Percentiles rank a stretch among this genome's conserved stretches.
Evolutionary conservation across 228 moss, liverwort and hornwort genomes (phyloP).

Genomic region (Sphagnum fallax): DNA sequence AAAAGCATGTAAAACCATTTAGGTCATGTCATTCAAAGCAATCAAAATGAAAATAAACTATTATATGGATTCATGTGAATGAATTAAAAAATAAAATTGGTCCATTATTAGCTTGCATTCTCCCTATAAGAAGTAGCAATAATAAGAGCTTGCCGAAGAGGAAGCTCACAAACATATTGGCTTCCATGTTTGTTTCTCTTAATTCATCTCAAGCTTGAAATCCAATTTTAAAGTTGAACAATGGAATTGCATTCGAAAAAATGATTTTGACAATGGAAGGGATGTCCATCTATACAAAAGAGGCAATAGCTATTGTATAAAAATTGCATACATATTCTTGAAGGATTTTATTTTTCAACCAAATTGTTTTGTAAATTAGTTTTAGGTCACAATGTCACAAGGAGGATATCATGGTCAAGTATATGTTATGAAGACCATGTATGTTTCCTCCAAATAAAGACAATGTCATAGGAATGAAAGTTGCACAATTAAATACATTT

Average conservation of each 20-base stretch:
- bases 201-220: too few species aligned
- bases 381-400: not conserved
- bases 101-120: not conserved
- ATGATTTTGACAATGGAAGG: not conserved
- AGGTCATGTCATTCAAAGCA: too few species aligned
- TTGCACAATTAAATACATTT: too few species aligned
- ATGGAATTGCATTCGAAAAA: not conserved
- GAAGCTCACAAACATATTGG: conserved; percentile 65
- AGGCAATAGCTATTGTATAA: not conserved
- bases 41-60: too few species aligned
- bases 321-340: conserved; percentile 1
- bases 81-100: too few species aligned
- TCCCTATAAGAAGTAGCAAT: conserved; percentile 81
- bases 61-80: too few species aligned
- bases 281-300: not conserved
- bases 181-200: conserved; percentile 58
- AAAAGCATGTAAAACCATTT: too few species aligned
- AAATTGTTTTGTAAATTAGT: not conserved
- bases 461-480: too few species aligned
- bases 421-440: not conserved
- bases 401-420: not conserved
- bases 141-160: conserved; percentile 64
- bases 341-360: conserved; percentile 3
- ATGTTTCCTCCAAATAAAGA: not conserved
- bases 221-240: not conserved